phyloP scores from a whole-genome alignment of 2,329 filamentous ascomycete species.

The Claviceps humidiphila region DNA sequence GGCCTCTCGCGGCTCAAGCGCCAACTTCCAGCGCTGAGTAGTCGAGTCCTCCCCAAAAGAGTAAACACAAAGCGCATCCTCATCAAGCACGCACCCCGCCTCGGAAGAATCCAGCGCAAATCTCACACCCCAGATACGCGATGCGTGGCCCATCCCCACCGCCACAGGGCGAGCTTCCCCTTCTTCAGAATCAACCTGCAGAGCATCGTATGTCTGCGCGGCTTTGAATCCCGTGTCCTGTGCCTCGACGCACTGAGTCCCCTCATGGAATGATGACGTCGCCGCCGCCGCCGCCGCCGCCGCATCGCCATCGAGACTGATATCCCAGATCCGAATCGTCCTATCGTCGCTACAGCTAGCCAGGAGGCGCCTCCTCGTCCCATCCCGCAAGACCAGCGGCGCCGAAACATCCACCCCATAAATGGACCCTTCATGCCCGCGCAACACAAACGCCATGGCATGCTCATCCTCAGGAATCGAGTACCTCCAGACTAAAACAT shows the following conservation, averaged over 20 bases:
- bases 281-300: neutral
- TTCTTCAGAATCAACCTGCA: constrained; percentile 1
- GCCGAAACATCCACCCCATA: constrained; percentile 77
- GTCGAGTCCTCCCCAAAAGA: constrained; percentile 82
- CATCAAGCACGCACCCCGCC: neutral
- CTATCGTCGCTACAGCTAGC: constrained; percentile 92
- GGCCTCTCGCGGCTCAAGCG: neutral
- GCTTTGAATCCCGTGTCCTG: constrained; percentile 49
- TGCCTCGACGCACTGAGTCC: neutral
- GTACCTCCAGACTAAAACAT: constrained; percentile 82
- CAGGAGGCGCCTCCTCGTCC: constrained; percentile 45
- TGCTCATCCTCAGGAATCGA: constrained; percentile 16
- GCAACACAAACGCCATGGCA: constrained; percentile 37
- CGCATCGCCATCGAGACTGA: constrained; percentile 35
- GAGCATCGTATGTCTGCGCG: constrained; percentile 13
- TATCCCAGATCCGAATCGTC: constrained; percentile 78
- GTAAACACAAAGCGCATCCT: constrained; percentile 30
- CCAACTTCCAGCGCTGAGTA: constrained; percentile 52
- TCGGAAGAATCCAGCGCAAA: constrained; percentile 30
- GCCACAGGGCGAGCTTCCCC: constrained; percentile 38
- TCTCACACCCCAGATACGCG: constrained; percentile 77
- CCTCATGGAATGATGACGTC: neutral
- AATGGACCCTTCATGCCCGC: constrained; percentile 79
- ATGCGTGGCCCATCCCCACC: constrained; percentile 71
- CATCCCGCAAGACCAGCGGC: constrained; percentile 25